Conservation (phyloP, 2,329 filamentous ascomycete genomes). For the Penicillium sp. region DNA sequence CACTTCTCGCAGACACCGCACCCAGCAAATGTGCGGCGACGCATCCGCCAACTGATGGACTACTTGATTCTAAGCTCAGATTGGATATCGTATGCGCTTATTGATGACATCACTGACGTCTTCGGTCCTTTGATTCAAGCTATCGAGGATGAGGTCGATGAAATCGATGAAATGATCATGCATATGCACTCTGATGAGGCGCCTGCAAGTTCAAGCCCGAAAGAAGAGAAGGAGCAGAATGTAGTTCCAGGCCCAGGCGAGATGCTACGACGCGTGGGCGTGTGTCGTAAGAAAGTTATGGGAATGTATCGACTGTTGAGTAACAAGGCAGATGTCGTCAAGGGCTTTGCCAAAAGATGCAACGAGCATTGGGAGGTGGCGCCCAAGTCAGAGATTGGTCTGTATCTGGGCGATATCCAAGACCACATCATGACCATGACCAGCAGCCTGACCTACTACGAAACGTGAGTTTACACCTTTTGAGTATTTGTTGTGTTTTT, state of each 20-base stretch:
- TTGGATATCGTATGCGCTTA: conserved; percentile 98
- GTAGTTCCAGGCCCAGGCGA: conserved; percentile 60
- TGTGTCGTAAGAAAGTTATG: conserved; percentile 98
- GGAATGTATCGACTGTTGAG: conserved; percentile 87
- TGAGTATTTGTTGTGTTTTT: neutral
- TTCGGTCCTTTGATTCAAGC: conserved; percentile 90
- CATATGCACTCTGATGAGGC: conserved; percentile 69
- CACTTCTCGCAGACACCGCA: conserved; percentile 97
- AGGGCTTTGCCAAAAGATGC: conserved; percentile 96
- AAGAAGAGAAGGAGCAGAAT: conserved; percentile 40
- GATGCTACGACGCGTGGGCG: conserved; percentile 90
- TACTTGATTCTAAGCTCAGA: conserved; percentile 92
- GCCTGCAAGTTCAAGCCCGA: conserved; percentile 40
- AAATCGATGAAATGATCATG: conserved; percentile 92
- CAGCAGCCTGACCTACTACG: conserved; percentile 91
- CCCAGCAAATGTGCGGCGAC: conserved; percentile 90
- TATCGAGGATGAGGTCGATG: conserved; percentile 95
- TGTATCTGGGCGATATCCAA: conserved; percentile 97
- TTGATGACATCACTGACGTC: conserved; percentile 97
- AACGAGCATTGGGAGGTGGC: conserved; percentile 98
- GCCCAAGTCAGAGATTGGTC: conserved; percentile 91
- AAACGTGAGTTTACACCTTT: conserved; percentile 69
- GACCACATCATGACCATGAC: conserved; percentile 99
- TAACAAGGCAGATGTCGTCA: conserved; percentile 98
- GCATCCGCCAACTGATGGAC: conserved; percentile 91